These are phyloP conservation scores for Crataegus laevigata DNA, from an alignment of 306 rosid species.

Conservation along the genomic window DNA sequence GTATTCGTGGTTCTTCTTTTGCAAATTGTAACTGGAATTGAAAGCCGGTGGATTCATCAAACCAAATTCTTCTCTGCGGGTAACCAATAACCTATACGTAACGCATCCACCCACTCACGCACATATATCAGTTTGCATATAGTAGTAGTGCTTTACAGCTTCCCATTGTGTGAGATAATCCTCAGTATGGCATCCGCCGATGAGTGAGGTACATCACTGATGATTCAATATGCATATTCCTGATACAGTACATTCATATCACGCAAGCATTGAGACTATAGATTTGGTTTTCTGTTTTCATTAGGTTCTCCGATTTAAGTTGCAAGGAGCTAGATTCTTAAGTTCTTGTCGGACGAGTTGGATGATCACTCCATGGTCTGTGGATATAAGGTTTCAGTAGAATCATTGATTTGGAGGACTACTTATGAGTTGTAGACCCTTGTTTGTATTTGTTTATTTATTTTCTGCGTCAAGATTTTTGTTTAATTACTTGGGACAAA, in stretches of 20 bases:
- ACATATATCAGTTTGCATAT: conserved; percentile 13
- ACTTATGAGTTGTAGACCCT: conserved; percentile 22
- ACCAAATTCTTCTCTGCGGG: conserved; percentile 80
- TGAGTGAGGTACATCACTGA: conserved; percentile 54
- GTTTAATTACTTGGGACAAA: conserved; percentile 3
- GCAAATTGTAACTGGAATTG: conserved; percentile 74
- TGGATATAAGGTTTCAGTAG: conserved; percentile 64
- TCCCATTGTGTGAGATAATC: conserved; percentile 78
- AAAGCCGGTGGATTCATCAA: conserved; percentile 81
- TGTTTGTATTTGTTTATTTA: background rate
- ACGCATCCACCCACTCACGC: background rate
- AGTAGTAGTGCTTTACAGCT: conserved; percentile 51
- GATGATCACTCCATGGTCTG: conserved; percentile 84
- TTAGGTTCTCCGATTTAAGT: conserved; percentile 45
- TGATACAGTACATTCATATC: background rate
- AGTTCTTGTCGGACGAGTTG: conserved; percentile 60
- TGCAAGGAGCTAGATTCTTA: conserved; percentile 55
- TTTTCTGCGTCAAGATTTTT: background rate
- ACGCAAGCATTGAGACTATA: background rate
- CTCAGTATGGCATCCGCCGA: conserved; percentile 61
- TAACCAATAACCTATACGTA: conserved; percentile 7
- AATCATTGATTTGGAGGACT: conserved; percentile 47
- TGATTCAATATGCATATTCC: background rate
- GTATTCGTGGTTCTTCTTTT: conserved; percentile 78
- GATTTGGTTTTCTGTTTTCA: background rate